phyloP scores from a whole-genome alignment of 345 rosid genomes.

The Eucalyptus curtisii region DNA sequence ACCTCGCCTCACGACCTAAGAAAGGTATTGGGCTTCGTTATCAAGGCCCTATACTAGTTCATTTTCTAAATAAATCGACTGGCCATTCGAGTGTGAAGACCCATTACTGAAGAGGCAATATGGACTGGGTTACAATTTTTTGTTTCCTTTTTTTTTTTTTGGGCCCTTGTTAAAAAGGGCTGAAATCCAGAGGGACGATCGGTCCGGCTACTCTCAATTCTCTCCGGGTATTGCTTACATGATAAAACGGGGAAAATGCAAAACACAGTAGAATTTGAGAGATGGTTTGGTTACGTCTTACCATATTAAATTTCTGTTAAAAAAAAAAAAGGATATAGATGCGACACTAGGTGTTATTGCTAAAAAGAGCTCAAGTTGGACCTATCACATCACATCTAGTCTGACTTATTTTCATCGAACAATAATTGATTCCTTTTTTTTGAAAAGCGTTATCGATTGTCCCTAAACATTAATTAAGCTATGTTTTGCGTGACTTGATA shows the following conservation, averaged over 20 bases:
- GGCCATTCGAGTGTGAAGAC: neutral
- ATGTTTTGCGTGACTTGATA: neutral
- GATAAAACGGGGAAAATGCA: neutral
- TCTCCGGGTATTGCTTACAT: neutral
- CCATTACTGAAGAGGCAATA: neutral
- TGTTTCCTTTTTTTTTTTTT: neutral
- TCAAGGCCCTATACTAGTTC: neutral
- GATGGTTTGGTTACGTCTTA: neutral
- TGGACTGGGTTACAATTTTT: neutral
- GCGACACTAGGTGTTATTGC: neutral
- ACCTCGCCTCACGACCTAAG: neutral
- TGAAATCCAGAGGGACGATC: neutral
- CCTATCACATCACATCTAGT: neutral
- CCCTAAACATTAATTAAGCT: neutral
- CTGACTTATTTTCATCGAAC: neutral
- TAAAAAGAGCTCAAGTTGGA: neutral
- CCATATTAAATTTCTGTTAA: neutral
- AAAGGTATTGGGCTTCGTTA: neutral
- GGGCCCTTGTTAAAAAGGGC: neutral
- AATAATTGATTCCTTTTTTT: neutral
- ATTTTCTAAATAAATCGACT: neutral
- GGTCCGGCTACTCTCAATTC: no score
- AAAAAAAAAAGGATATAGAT: neutral
- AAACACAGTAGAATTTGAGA: neutral
- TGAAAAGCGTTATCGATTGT: fast-evolving